A percentile compares a stretch with the other conserved stretches of the same genome.
phyloP scores from a whole-genome alignment of 148 eudicot species.

The Amaranthus hypochondriacus region DNA sequence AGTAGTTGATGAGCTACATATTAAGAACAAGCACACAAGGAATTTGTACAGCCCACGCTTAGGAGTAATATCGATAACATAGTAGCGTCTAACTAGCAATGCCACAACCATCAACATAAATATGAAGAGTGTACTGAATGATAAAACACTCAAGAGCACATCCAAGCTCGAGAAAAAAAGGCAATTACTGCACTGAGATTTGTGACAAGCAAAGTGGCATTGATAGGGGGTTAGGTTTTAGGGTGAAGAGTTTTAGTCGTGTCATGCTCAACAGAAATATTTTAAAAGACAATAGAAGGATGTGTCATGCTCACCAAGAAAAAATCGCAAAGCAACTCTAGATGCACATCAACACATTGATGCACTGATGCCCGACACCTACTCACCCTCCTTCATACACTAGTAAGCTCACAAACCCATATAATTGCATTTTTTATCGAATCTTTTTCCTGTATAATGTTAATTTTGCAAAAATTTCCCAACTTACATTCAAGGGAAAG shows the following conservation, averaged over 20 bases:
- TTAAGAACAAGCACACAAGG: constrained; percentile 36
- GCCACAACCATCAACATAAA: constrained; percentile 96
- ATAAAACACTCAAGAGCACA: constrained; percentile 75
- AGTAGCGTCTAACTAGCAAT: constrained; percentile 77
- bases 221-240: constrained; percentile 71
- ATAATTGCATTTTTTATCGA: no score
- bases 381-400: no score
- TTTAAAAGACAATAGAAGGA: no score
- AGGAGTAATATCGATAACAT: constrained; percentile 55
- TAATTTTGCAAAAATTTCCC: no score
- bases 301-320: no score
- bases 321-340: no score
- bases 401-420: no score
- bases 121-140: constrained; percentile 76
- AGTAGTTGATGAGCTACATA: constrained; percentile 51
- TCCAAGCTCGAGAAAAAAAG: constrained; percentile 74
- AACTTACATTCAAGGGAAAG: no score
- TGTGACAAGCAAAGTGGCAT: constrained; percentile 72
- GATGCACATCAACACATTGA: no score
- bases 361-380: no score
- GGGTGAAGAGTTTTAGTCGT: constrained; percentile 41
- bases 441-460: no score
- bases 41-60: constrained; percentile 39
- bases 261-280: no score
- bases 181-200: constrained; percentile 54